These are phyloP conservation scores for Camellia oleifera DNA, from an alignment of 179 eudicot genomes.

Conservation along the genomic window DNA sequence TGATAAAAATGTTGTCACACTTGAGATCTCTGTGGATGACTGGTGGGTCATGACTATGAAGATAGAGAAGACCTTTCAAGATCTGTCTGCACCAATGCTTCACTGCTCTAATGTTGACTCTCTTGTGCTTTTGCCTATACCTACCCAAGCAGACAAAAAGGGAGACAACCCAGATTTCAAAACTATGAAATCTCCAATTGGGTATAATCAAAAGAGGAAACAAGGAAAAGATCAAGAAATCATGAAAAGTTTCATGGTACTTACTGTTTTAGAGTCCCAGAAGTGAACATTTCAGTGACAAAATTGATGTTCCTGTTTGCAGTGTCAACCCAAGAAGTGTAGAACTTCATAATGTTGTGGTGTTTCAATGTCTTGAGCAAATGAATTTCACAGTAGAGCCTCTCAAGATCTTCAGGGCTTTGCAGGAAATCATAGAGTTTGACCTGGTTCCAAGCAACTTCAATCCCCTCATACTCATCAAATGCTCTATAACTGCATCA, in stretches of 20 bases:
- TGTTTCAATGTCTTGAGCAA: constrained; percentile 46
- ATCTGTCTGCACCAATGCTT: constrained; percentile 59
- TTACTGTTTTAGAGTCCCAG: constrained; percentile 57
- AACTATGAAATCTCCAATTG: constrained; percentile 7
- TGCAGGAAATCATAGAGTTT: constrained; percentile 45
- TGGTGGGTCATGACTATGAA: constrained; percentile 56
- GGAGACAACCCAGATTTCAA: constrained; percentile 10
- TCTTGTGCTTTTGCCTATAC: constrained; percentile 45
- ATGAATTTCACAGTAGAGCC: constrained; percentile 52
- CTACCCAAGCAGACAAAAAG: constrained; percentile 17
- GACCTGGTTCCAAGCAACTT: constrained; percentile 63
- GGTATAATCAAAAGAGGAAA: neutral
- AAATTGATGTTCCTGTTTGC: constrained; percentile 48
- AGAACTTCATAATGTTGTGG: constrained; percentile 47
- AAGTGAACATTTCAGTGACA: constrained; percentile 58
- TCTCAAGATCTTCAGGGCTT: constrained; percentile 49
- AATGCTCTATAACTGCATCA: constrained; percentile 46
- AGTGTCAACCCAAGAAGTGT: constrained; percentile 55
- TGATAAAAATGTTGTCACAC: constrained; percentile 78
- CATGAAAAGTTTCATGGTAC: neutral
- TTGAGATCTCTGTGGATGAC: constrained; percentile 73
- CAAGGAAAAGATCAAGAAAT: neutral
- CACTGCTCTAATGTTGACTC: constrained; percentile 44
- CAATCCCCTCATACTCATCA: constrained; percentile 57
- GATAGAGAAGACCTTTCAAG: constrained; percentile 49